Conservation (phyloP, 2,329 filamentous ascomycete genomes). For the Endoconidiophora polonica region DNA sequence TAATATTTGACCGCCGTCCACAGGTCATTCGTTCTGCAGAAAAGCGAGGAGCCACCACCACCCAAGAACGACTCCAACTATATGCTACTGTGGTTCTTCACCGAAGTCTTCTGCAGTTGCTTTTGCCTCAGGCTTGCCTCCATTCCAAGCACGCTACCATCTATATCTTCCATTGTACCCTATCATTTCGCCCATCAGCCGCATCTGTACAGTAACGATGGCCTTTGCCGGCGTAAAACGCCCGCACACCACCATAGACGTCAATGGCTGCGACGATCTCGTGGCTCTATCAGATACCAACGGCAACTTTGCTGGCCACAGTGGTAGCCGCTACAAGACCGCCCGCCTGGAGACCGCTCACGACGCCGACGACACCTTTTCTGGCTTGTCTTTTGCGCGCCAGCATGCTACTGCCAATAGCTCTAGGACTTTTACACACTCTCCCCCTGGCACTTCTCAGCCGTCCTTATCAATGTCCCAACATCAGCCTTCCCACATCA, state of each 20-base stretch:
- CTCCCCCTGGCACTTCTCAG: slow-evolving; percentile 16
- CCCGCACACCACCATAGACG: slow-evolving; percentile 21
- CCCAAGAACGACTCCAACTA: background rate
- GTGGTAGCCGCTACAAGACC: slow-evolving; percentile 12
- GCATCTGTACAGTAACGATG: slow-evolving; percentile 12
- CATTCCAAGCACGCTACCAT: background rate
- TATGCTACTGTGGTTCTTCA: background rate
- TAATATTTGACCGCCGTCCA: no score
- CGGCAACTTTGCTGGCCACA: background rate
- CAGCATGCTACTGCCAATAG: slow-evolving; percentile 14
- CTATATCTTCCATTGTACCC: background rate
- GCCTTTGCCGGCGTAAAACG: slow-evolving; percentile 26
- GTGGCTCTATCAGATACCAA: slow-evolving; percentile 11
- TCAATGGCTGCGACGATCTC: slow-evolving; percentile 17
- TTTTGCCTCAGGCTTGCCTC: background rate
- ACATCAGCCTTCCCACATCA: slow-evolving; percentile 15
- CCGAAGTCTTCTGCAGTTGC: background rate
- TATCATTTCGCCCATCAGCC: background rate
- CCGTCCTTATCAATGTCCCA: no score
- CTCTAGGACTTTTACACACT: slow-evolving; percentile 15
- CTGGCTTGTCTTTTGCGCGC: background rate
- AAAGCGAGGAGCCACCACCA: background rate
- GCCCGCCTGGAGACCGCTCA: background rate
- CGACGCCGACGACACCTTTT: background rate
- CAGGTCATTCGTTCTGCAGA: no score